phyloP scores from a whole-genome alignment of 2,329 filamentous ascomycete species.

The Pseudohalonectria lignicola region DNA sequence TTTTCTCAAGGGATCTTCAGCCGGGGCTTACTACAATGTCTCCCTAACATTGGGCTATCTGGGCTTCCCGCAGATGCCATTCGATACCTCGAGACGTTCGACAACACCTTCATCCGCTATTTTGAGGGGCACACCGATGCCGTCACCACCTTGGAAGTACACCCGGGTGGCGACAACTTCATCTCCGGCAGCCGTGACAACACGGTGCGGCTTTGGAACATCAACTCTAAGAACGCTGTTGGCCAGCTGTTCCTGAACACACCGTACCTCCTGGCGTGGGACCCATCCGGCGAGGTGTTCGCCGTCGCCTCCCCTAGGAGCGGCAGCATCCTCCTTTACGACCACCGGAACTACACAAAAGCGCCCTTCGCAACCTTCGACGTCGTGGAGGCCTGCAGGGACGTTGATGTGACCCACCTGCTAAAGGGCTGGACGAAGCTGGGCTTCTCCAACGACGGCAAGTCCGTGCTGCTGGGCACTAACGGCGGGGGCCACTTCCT shows the following conservation, averaged over 20 bases:
- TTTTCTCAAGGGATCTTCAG: background rate
- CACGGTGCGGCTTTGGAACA: conserved; percentile 84
- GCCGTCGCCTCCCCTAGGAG: conserved; percentile 76
- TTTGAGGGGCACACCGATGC: conserved; percentile 81
- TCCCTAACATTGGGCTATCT: background rate
- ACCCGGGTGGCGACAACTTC: conserved; percentile 81
- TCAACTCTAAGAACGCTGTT: conserved; percentile 66
- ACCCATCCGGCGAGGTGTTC: conserved; percentile 85
- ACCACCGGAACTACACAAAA: conserved; percentile 88
- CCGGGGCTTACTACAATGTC: background rate
- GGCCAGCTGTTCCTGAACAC: conserved; percentile 72
- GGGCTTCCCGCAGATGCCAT: conserved; percentile 51
- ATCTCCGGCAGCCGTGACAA: conserved; percentile 86
- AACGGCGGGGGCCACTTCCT: conserved; percentile 79
- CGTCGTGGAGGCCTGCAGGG: conserved; percentile 45
- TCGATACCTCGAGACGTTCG: conserved; percentile 80
- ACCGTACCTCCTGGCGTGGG: conserved; percentile 78
- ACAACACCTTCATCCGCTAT: conserved; percentile 93
- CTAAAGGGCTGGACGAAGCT: conserved; percentile 75
- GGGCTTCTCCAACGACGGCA: conserved; percentile 94
- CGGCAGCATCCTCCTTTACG: conserved; percentile 77
- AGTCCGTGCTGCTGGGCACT: conserved; percentile 73
- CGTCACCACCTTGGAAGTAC: conserved; percentile 75
- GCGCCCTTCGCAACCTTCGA: conserved; percentile 83
- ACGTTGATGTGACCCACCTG: conserved; percentile 43